Conservation (phyloP, 1,284 basidiomycete species). For the Puccinia novopanici region DNA sequence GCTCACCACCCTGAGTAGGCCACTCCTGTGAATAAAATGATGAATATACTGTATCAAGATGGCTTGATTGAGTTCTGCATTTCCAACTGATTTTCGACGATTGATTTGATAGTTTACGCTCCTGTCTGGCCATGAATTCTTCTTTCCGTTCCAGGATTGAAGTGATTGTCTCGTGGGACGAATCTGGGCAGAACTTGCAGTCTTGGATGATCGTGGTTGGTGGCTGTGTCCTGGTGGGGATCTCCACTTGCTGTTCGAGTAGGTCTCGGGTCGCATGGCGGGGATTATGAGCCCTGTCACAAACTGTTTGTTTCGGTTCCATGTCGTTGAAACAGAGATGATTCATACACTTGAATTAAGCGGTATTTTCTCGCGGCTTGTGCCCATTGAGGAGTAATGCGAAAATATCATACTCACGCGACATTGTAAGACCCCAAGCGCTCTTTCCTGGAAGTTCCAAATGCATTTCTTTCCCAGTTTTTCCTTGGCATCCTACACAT, state of each 20-base stretch:
- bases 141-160: constrained; percentile 13
- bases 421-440: constrained; percentile 35
- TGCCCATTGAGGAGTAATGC: background rate
- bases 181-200: constrained; percentile 11
- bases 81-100: constrained; percentile 26
- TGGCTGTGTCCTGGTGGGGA: background rate
- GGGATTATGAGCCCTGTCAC: constrained; percentile 27
- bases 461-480: constrained; percentile 36
- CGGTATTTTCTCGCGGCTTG: too few species aligned
- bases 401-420: constrained; percentile 3
- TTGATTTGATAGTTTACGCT: constrained; percentile 30
- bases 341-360: too few species aligned
- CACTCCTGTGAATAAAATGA: too few species aligned
- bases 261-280: constrained; percentile 10
- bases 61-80: background rate
- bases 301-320: background rate
- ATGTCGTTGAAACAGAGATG: background rate
- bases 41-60: too few species aligned
- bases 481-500: constrained; percentile 19
- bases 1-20: too few species aligned
- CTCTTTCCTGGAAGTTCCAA: constrained; percentile 37
- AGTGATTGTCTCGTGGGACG: background rate
- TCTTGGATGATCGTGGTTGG: background rate
- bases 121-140: constrained; percentile 19
- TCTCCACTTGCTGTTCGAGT: constrained; percentile 7